These are phyloP conservation scores for Acanthochlamys bracteata DNA, from an alignment of 106 monocot genomes.

Conservation along the genomic window DNA sequence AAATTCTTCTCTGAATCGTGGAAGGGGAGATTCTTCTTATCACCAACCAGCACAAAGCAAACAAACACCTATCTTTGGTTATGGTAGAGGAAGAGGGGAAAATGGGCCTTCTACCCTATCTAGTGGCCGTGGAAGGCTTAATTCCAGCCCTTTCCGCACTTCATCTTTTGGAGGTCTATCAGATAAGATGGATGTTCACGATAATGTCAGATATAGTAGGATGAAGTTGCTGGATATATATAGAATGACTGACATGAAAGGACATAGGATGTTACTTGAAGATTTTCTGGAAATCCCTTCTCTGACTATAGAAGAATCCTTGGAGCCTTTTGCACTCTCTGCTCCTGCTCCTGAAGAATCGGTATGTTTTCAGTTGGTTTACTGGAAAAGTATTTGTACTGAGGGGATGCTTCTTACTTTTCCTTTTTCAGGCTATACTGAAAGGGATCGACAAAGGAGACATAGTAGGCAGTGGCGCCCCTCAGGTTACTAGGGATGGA, in stretches of 20 bases:
- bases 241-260: conserved; percentile 52
- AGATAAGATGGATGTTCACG: conserved; percentile 20
- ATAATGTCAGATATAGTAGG: conserved; percentile 56
- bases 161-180: conserved; percentile 20
- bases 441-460: conserved; percentile 96
- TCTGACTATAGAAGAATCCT: conserved; percentile 42
- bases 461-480: conserved; percentile 51
- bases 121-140: conserved; percentile 43
- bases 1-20: conserved; percentile 44
- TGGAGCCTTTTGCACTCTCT: conserved; percentile 74
- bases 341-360: conserved; percentile 68
- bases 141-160: conserved; percentile 12
- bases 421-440: conserved; percentile 47
- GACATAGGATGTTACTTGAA: conserved; percentile 22
- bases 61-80: conserved; percentile 28
- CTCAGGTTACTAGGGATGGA: conserved; percentile 69
- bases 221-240: conserved; percentile 92
- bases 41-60: conserved; percentile 29
- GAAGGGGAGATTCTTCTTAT: conserved; percentile 46
- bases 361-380: conserved; percentile 27
- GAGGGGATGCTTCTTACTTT: conserved; percentile 1
- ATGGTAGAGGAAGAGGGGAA: conserved; percentile 69
- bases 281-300: conserved; percentile 57
- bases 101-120: conserved; percentile 34
- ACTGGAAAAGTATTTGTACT: background rate